Percentiles rank a stretch among this genome's conserved stretches.
Evolutionary conservation across 2,329 filamentous ascomycete genomes (phyloP).

Genomic region (Aspergillus luchuensis): DNA sequence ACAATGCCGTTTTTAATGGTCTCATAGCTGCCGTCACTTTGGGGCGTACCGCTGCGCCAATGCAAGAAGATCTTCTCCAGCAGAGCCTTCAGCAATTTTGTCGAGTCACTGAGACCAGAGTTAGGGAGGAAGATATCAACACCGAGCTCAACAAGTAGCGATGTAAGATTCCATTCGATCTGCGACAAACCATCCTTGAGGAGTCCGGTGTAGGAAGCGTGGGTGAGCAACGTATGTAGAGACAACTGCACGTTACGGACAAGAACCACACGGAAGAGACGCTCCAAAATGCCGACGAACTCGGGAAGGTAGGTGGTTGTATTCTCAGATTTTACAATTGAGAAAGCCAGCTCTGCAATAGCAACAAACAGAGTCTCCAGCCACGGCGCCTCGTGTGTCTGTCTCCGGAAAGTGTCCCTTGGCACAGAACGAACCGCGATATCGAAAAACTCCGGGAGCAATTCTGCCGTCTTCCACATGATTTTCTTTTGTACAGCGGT

Average conservation of each 20-base stretch:
- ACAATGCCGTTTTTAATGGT: constrained; percentile 42
- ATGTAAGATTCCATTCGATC: constrained; percentile 45
- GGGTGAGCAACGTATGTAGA: constrained; percentile 43
- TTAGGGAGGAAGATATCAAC: constrained; percentile 49
- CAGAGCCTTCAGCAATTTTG: constrained; percentile 39
- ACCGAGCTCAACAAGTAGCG: constrained; percentile 45
- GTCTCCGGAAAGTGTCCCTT: constrained; percentile 45
- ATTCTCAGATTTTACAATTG: constrained; percentile 34
- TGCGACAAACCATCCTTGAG: constrained; percentile 34
- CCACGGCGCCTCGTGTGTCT: constrained; percentile 52
- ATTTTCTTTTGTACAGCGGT: constrained; percentile 17
- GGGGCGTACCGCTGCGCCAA: constrained; percentile 29
- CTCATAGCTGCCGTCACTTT: constrained; percentile 28
- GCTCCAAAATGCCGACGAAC: constrained; percentile 40
- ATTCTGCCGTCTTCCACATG: constrained; percentile 35
- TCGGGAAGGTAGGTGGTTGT: constrained; percentile 27
- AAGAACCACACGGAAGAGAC: constrained; percentile 43
- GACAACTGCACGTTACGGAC: constrained; percentile 43
- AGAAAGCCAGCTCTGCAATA: constrained; percentile 44
- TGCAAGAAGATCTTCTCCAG: constrained; percentile 38
- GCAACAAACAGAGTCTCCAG: constrained; percentile 52
- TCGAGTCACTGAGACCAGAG: constrained; percentile 42
- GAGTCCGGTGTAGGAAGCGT: constrained; percentile 45
- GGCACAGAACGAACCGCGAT: constrained; percentile 50
- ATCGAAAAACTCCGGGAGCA: constrained; percentile 48